Conservation (phyloP, 768 basidiomycete species). For the Myochromella boudieri region DNA sequence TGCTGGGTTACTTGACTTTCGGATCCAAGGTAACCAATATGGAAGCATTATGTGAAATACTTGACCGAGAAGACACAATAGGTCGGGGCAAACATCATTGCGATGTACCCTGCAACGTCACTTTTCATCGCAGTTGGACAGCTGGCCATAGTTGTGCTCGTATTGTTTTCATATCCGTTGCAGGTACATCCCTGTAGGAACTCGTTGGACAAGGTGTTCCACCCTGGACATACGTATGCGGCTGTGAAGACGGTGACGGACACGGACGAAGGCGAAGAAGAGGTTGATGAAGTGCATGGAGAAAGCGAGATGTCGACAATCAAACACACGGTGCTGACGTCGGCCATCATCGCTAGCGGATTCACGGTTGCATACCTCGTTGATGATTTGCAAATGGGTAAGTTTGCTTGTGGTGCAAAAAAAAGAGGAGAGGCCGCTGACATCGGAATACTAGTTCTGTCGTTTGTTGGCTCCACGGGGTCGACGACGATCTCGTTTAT, state of each 20-base stretch:
- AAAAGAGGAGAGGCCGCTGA: slow-evolving; percentile 1
- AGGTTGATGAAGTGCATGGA: slow-evolving; percentile 54
- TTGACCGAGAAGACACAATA: slow-evolving; percentile 24
- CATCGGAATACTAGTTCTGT: slow-evolving; percentile 59
- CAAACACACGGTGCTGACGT: slow-evolving; percentile 72
- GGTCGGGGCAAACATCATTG: slow-evolving; percentile 92
- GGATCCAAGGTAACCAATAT: slow-evolving; percentile 69
- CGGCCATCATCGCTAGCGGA: slow-evolving; percentile 59
- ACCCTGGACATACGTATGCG: slow-evolving; percentile 31
- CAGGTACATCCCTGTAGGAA: slow-evolving; percentile 94
- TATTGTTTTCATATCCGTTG: slow-evolving; percentile 90
- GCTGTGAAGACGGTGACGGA: slow-evolving; percentile 27
- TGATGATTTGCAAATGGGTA: slow-evolving; percentile 75
- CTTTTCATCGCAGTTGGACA: slow-evolving; percentile 92
- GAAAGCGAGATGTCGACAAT: slow-evolving; percentile 60
- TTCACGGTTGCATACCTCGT: slow-evolving; percentile 80
- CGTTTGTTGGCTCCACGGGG: slow-evolving; percentile 95
- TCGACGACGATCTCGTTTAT: slow-evolving; percentile 98
- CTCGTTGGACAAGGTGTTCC: slow-evolving; percentile 89
- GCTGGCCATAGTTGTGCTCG: slow-evolving; percentile 86
- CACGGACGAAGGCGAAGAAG: slow-evolving; percentile 40
- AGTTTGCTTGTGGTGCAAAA: slow-evolving; percentile 20
- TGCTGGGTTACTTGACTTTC: slow-evolving; percentile 93
- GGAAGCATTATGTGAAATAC: neutral
- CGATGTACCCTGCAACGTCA: slow-evolving; percentile 90